These are phyloP conservation scores for Neoascochyta sp. DNA, from an alignment of 2,329 filamentous ascomycete species.

Conservation along the genomic window DNA sequence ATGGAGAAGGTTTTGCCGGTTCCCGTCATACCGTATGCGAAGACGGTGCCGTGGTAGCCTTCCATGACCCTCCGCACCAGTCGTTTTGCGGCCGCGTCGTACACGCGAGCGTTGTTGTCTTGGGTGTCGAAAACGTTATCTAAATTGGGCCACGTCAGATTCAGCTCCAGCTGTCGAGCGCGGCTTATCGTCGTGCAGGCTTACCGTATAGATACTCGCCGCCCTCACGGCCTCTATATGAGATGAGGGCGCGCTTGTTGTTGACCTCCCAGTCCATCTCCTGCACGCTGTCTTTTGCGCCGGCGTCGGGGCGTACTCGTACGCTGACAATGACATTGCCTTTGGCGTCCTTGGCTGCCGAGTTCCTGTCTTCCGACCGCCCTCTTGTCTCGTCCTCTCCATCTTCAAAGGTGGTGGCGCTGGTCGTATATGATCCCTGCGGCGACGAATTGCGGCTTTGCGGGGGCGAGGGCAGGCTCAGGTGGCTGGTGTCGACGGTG, in stretches of 20 bases:
- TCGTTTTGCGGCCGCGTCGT: slow-evolving; percentile 89
- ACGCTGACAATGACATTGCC: slow-evolving; percentile 97
- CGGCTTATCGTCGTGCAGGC: slow-evolving; percentile 33
- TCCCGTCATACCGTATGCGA: slow-evolving; percentile 98
- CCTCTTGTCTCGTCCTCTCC: slow-evolving; percentile 58
- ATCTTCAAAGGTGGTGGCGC: slow-evolving; percentile 81
- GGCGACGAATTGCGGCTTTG: slow-evolving; percentile 90
- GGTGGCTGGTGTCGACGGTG: slow-evolving; percentile 61
- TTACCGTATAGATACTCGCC: slow-evolving; percentile 91
- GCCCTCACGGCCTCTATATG: slow-evolving; percentile 83
- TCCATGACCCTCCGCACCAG: slow-evolving; percentile 97
- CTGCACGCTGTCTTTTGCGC: slow-evolving; percentile 57
- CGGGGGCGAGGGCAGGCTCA: slow-evolving; percentile 75
- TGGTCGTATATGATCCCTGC: slow-evolving; percentile 88
- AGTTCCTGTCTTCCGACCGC: slow-evolving; percentile 39
- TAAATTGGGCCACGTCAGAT: slow-evolving; percentile 41
- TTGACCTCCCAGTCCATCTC: slow-evolving; percentile 93
- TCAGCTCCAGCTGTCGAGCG: too few species aligned
- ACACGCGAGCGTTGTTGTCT: slow-evolving; percentile 91
- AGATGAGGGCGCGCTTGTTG: slow-evolving; percentile 73
- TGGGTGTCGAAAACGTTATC: slow-evolving; percentile 95
- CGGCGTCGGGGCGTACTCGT: slow-evolving; percentile 79
- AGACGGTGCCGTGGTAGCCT: slow-evolving; percentile 96
- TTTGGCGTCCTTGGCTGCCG: slow-evolving; percentile 64
- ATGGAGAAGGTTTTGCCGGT: slow-evolving; percentile 99